These are phyloP conservation scores for Entomortierella parvispora DNA, from an alignment of 192 early-diverging fungal genomes.

Conservation along the genomic window DNA sequence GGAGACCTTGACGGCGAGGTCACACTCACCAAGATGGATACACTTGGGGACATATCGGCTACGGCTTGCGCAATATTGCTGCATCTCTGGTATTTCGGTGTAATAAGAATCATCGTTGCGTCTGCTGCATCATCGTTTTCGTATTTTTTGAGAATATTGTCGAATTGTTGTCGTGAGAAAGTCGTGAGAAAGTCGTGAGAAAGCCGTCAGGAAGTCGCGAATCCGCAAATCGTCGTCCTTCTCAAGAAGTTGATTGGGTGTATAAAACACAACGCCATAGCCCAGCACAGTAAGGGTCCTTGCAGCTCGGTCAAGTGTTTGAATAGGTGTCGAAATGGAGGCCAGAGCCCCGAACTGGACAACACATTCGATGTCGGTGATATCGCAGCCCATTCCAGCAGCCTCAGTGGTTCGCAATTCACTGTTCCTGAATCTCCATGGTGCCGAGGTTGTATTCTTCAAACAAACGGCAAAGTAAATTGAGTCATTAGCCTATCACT, in stretches of 20 bases:
- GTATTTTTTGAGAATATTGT: not conserved
- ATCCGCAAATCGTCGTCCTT: not conserved
- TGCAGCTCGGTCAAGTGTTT: conserved; percentile 14
- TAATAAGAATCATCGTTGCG: not conserved
- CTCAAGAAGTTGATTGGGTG: not conserved
- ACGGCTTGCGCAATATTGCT: not conserved
- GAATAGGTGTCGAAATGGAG: not conserved
- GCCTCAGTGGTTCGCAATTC: conserved; percentile 29
- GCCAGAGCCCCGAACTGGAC: conserved; percentile 9
- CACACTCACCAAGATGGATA: not conserved
- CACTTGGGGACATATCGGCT: not conserved
- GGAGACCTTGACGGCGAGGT: not conserved
- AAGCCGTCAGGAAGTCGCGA: not conserved
- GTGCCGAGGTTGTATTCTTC: not conserved
- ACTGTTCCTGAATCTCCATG: no score
- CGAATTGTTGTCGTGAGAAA: conserved; percentile 4
- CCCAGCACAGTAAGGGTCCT: not conserved
- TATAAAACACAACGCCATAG: not conserved
- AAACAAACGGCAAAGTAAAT: conserved; percentile 6
- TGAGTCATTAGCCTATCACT: not conserved
- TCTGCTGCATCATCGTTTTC: conserved; percentile 4
- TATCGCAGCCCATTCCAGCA: conserved; percentile 26
- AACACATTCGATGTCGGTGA: conserved; percentile 19
- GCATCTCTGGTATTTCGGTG: not conserved
- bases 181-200: not conserved